These are phyloP conservation scores for Cyclotella baltica DNA, from an alignment of 108 stramenopile species.

Conservation along the genomic window DNA sequence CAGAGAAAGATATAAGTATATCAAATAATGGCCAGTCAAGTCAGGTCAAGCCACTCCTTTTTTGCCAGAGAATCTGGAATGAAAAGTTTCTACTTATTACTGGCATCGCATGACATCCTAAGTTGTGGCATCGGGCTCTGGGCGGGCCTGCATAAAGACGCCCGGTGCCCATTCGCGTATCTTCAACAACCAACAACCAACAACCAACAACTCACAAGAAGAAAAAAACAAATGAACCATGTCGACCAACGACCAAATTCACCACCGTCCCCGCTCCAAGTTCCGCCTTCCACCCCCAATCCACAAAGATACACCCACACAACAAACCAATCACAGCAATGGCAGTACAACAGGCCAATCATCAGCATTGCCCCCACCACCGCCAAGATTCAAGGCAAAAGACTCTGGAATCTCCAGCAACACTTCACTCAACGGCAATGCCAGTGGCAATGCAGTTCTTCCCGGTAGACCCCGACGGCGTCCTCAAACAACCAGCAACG, in stretches of 20 bases:
- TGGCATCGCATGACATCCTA: too few relatives aligned
- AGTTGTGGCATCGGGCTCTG: too few relatives aligned
- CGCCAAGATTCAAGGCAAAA: slow-evolving; percentile 7
- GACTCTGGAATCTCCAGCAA: slow-evolving; percentile 5
- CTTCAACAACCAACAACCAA: too few relatives aligned
- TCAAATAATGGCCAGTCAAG: too few relatives aligned
- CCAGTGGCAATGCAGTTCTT: neutral
- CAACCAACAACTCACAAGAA: too few relatives aligned
- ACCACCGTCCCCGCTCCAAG: slow-evolving; percentile 3
- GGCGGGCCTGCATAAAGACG: too few relatives aligned
- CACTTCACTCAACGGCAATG: neutral
- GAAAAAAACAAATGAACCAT: too few relatives aligned
- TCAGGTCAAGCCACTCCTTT: too few relatives aligned
- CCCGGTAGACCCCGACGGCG: slow-evolving; percentile 29
- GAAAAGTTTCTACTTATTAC: too few relatives aligned
- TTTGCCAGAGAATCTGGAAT: too few relatives aligned
- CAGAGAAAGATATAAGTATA: too few relatives aligned
- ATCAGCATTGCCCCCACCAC: neutral
- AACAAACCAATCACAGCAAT: neutral
- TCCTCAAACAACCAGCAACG: slow-evolving; percentile 1
- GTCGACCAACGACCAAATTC: neutral
- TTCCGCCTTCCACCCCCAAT: slow-evolving; percentile 10
- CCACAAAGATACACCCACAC: neutral
- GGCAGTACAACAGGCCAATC: neutral
- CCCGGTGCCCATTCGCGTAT: too few relatives aligned